These are phyloP conservation scores for Artemisia tridentata DNA, from an alignment of 129 eudicot genomes.

Conservation along the genomic window DNA sequence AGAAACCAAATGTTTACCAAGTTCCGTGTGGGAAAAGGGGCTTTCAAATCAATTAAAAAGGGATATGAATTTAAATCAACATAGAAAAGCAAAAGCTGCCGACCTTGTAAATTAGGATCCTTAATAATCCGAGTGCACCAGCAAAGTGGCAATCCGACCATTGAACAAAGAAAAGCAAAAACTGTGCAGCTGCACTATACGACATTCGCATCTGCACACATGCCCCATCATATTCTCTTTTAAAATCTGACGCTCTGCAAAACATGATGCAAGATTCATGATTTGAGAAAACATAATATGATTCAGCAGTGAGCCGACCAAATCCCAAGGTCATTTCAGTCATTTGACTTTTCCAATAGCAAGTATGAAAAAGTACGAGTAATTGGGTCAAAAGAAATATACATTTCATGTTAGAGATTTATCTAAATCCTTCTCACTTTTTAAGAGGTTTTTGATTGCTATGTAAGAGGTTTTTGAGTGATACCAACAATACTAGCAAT, in stretches of 20 bases:
- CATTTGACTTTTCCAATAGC: background rate
- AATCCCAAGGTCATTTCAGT: background rate
- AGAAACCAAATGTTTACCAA: no score
- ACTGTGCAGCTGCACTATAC: conserved; percentile 72
- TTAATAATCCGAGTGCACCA: conserved; percentile 79
- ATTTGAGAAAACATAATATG: background rate
- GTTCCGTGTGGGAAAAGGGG: background rate
- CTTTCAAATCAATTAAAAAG: background rate
- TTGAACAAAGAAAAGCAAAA: conserved; percentile 82
- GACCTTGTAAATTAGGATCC: conserved; percentile 86
- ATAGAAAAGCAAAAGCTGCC: background rate
- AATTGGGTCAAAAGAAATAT: conserved; percentile 10
- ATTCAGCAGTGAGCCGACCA: background rate
- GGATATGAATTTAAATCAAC: background rate
- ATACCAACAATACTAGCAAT: background rate
- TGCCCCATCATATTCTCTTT: conserved; percentile 80
- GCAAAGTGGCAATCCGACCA: conserved; percentile 94
- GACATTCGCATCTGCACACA: conserved; percentile 89
- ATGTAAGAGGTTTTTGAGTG: background rate
- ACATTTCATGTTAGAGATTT: background rate
- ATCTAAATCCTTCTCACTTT: background rate
- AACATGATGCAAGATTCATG: conserved; percentile 5
- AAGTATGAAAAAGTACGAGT: background rate
- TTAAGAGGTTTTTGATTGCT: background rate
- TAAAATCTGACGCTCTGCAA: conserved; percentile 75